These are phyloP conservation scores for Saccharum officinarum DNA, from an alignment of 176 grass and related monocot genomes.

Conservation along the genomic window DNA sequence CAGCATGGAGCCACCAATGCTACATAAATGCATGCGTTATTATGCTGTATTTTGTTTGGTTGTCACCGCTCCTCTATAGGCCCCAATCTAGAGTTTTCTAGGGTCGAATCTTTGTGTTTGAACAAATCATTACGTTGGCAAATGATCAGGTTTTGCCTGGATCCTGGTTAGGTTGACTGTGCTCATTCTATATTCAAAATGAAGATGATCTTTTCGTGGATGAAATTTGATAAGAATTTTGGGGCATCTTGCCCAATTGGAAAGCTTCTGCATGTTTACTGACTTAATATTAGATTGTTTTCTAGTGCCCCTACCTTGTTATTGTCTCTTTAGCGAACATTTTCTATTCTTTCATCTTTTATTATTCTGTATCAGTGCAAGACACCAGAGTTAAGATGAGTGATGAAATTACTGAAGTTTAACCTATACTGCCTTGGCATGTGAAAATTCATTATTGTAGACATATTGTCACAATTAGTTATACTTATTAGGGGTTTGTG, in stretches of 20 bases:
- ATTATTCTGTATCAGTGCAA: neutral
- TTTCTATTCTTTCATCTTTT: neutral
- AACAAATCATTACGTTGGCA: conserved; percentile 30
- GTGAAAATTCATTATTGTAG: neutral
- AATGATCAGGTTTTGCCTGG: conserved; percentile 37
- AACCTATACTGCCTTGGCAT: neutral
- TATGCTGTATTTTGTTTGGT: conserved; percentile 49
- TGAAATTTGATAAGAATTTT: conserved; percentile 29
- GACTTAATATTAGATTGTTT: conserved; percentile 20
- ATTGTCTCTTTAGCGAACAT: neutral
- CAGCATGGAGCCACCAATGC: conserved; percentile 53
- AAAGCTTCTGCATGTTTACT: conserved; percentile 12
- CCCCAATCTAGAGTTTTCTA: conserved; percentile 38
- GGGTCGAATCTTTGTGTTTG: conserved; percentile 25
- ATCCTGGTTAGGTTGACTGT: conserved; percentile 20
- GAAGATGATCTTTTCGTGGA: conserved; percentile 19
- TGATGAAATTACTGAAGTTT: neutral
- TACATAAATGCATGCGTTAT: conserved; percentile 56
- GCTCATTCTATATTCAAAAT: neutral
- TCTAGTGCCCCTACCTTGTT: conserved; percentile 15
- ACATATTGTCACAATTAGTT: neutral
- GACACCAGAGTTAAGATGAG: conserved; percentile 19
- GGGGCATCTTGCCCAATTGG: conserved; percentile 22
- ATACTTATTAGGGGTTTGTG: neutral
- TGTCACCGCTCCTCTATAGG: conserved; percentile 28